Evolutionary conservation across 2,329 filamentous ascomycete species (phyloP).

Genomic region (Parastagonospora avenae): DNA sequence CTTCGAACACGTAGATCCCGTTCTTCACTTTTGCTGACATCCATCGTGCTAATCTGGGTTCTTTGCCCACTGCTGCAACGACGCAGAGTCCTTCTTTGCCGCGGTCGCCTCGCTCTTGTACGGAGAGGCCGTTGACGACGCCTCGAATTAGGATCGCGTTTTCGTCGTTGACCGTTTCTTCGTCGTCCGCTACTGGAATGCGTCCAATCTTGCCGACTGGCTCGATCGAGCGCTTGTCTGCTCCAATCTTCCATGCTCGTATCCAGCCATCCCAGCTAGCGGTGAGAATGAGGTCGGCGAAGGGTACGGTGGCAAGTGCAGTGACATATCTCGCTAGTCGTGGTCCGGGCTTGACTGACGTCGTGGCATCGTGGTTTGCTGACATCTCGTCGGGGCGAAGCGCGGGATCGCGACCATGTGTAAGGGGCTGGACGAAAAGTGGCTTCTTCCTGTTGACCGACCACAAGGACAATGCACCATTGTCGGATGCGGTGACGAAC

Average conservation of each 20-base stretch:
- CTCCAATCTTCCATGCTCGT: slow-evolving; percentile 79
- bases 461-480: slow-evolving; percentile 86
- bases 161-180: slow-evolving; percentile 13
- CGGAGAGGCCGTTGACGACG: slow-evolving; percentile 84
- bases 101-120: slow-evolving; percentile 82
- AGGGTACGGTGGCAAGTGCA: slow-evolving; percentile 82
- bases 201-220: slow-evolving; percentile 69
- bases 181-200: slow-evolving; percentile 25
- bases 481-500: slow-evolving; percentile 94
- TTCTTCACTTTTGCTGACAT: slow-evolving; percentile 72
- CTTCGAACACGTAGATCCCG: slow-evolving; percentile 85
- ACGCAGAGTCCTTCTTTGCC: slow-evolving; percentile 77
- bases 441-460: slow-evolving; percentile 94
- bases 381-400: slow-evolving; percentile 71
- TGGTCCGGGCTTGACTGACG: slow-evolving; percentile 54
- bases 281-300: slow-evolving; percentile 85
- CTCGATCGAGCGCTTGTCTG: slow-evolving; percentile 76
- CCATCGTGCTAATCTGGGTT: slow-evolving; percentile 86
- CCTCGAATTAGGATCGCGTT: slow-evolving; percentile 62
- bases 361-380: slow-evolving; percentile 65
- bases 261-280: slow-evolving; percentile 95
- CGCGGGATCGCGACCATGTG: slow-evolving; percentile 82
- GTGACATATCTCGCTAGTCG: slow-evolving; percentile 84
- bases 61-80: slow-evolving; percentile 83
- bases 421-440: slow-evolving; percentile 75